Evolutionary conservation across 208 protist species (phyloP), one percentile per base, ranked within the genome.

Genomic region (Leishmania gerbilli): DNA sequence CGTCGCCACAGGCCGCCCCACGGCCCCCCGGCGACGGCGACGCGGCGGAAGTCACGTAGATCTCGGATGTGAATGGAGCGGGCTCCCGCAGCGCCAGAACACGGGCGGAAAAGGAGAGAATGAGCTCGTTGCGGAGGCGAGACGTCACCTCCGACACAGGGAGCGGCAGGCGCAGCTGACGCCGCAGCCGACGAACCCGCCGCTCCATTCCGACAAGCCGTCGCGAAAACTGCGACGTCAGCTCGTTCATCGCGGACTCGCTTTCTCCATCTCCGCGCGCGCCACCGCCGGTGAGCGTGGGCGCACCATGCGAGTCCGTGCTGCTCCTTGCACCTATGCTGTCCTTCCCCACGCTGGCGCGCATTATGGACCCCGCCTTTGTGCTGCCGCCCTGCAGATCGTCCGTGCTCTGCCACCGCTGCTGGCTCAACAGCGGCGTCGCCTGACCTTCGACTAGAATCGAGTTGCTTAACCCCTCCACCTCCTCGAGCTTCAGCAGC

Each of bases 71-170:
- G 55, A 82, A 82, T 19, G 82, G 82, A 19, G 78, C 78, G 1
- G 80, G 78, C 74, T 91, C 85, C 34, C 90, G 87, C 74, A 96
- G 74, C 24, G 93, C 88, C 56, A 96, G 79, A 17, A 96, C 90
- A 55, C 93, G 91, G 3, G 90, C 90, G 7, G 93, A 96, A 62
- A 96, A 96, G 34, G 91, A 90, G 8, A 96, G 82, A 34, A 96
- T 81, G 24, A 95, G 77, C 47, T 95, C 91, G 74, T 96, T 96
- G 45, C 90, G 93, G 47, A 96, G 78, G 13, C 90, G 84, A n/a
- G 93, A 95, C 40, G 82, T 79, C 40, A 96, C 88, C 42, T 85
- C 85, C 13, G 55, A 71, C 2, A 91, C 83, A 13, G 79, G 67
- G 0, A 89, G 78, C 1, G 89, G 89, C n/a, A 93, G 85, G 24